Conservation (phyloP, 495 filamentous ascomycete species). For the Hyaloscypha bicolor region DNA sequence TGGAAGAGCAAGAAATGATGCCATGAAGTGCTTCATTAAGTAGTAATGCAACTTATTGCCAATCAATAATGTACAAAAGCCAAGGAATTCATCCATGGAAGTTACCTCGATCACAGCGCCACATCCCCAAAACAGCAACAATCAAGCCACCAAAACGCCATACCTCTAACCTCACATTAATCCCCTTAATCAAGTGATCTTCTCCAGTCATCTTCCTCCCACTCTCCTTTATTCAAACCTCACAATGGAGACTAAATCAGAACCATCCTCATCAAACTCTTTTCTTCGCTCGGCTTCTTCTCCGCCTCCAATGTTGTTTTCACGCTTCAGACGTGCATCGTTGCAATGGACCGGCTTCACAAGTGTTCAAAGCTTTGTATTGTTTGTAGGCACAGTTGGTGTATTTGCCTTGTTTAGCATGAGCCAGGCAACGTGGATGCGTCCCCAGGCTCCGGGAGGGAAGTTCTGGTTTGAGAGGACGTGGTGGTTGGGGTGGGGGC, state of each 20-base stretch:
- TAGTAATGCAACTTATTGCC: no score
- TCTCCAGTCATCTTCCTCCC: neutral
- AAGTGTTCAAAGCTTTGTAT: neutral
- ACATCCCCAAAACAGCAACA: neutral
- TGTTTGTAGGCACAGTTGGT: neutral
- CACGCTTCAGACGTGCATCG: neutral
- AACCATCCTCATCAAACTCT: no score
- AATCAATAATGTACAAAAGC: neutral
- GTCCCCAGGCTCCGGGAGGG: conserved; percentile 9
- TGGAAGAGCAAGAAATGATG: no score
- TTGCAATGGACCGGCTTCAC: conserved; percentile 1
- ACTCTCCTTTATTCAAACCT: no score
- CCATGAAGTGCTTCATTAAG: no score
- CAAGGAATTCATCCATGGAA: no score
- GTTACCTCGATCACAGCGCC: neutral
- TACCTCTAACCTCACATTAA: neutral
- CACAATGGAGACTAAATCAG: no score
- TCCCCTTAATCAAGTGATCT: neutral
- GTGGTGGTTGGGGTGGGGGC: neutral
- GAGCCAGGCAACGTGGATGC: neutral
- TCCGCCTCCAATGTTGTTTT: neutral
- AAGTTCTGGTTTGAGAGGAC: conserved; percentile 9
- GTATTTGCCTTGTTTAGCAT: neutral
- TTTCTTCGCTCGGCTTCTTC: no score
- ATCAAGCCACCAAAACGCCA: conserved; percentile 9